A percentile compares a stretch with the other conserved stretches of the same genome.
Evolutionary conservation across 495 filamentous ascomycete genomes (phyloP).

Genomic region (Wilcoxina mikolae): DNA sequence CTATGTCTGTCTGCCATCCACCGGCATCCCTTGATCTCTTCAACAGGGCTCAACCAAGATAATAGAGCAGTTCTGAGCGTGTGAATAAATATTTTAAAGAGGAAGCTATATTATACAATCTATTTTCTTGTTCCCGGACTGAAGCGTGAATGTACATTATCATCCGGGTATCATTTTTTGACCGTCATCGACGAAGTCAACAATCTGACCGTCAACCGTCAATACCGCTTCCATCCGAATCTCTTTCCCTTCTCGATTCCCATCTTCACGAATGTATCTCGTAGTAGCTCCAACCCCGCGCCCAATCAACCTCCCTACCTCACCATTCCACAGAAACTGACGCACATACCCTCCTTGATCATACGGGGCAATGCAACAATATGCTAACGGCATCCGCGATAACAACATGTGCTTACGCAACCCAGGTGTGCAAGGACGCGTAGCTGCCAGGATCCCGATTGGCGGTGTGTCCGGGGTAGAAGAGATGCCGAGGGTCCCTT

Average conservation of each 20-base stretch:
- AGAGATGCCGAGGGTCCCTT: conserved; percentile 53
- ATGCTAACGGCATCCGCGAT: conserved; percentile 16
- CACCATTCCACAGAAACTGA: conserved; percentile 25
- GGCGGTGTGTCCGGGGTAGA: conserved; percentile 41
- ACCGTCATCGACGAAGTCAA: too few species aligned
- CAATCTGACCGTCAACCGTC: conserved; percentile 5
- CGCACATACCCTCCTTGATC: conserved; percentile 11
- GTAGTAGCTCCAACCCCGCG: not conserved
- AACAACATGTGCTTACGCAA: conserved; percentile 15
- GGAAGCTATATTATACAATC: too few species aligned
- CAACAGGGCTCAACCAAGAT: not conserved
- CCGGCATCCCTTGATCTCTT: not conserved
- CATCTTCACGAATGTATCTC: not conserved
- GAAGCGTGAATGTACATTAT: too few species aligned
- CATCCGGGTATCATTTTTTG: too few species aligned
- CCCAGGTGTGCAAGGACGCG: conserved; percentile 17
- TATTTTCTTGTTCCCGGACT: too few species aligned
- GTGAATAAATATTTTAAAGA: not conserved
- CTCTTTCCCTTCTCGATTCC: not conserved
- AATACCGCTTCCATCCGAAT: conserved; percentile 5
- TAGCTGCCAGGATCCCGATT: conserved; percentile 23
- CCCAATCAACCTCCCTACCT: conserved; percentile 2
- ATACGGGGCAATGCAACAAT: conserved; percentile 13
- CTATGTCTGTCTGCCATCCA: not conserved
- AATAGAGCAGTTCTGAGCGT: not conserved